Conservation (phyloP, 2,329 filamentous ascomycete genomes). For the Aspergillus fijiensis region DNA sequence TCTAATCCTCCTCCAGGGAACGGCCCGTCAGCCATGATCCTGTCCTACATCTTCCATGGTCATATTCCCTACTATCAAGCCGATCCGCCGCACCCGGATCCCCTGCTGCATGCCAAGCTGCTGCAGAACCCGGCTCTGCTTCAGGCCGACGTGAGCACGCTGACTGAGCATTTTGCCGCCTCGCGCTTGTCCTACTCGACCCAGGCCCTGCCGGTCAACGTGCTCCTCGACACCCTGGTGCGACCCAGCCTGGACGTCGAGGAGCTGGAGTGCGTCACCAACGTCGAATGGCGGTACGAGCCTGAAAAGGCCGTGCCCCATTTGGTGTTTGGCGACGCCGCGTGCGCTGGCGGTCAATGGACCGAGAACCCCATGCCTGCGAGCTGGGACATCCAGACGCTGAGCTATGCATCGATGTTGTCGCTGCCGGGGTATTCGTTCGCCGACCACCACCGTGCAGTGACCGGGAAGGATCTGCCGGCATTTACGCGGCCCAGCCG, state of each 20-base stretch:
- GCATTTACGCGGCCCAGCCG: slow-evolving; percentile 57
- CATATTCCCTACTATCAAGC: slow-evolving; percentile 58
- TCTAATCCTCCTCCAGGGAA: slow-evolving; percentile 48
- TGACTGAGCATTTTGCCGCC: slow-evolving; percentile 58
- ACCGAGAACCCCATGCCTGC: slow-evolving; percentile 53
- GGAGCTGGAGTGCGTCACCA: slow-evolving; percentile 50
- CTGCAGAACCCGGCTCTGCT: slow-evolving; percentile 49
- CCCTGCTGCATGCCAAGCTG: slow-evolving; percentile 57
- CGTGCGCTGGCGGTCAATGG: slow-evolving; percentile 59
- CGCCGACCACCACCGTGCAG: slow-evolving; percentile 50
- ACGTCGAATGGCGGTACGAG: slow-evolving; percentile 55
- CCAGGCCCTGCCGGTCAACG: slow-evolving; percentile 60
- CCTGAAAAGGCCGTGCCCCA: slow-evolving; percentile 54
- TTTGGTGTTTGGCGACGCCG: slow-evolving; percentile 53
- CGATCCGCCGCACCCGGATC: slow-evolving; percentile 55
- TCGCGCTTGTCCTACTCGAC: slow-evolving; percentile 62
- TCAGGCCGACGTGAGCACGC: slow-evolving; percentile 45
- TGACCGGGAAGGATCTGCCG: slow-evolving; percentile 44
- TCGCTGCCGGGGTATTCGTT: slow-evolving; percentile 61
- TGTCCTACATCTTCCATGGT: slow-evolving; percentile 63
- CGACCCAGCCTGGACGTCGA: slow-evolving; percentile 60
- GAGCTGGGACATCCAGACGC: slow-evolving; percentile 57
- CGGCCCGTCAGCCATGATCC: slow-evolving; percentile 61
- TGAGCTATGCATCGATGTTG: slow-evolving; percentile 63
- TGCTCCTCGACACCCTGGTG: slow-evolving; percentile 59